Conservation (phyloP, 805 yeast species). For the Lipomyces yamadae region DNA sequence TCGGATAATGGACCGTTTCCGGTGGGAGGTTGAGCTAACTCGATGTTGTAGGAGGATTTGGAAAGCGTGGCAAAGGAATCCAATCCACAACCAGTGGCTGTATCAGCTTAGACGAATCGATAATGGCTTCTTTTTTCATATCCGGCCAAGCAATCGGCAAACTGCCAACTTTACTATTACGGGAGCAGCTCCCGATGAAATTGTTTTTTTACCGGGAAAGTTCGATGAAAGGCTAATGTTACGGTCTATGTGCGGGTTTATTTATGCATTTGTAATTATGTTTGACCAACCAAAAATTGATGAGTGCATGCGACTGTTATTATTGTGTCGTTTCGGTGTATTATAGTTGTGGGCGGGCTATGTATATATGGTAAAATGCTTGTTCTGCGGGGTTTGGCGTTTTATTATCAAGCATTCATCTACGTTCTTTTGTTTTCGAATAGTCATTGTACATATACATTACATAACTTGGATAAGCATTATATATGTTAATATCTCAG, state of each 20-base stretch:
- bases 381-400: no score
- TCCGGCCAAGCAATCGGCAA: not conserved
- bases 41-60: slow-evolving; percentile 23
- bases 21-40: not conserved
- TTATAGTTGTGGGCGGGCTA: no score
- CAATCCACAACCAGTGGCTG: slow-evolving; percentile 20
- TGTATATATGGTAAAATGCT: no score
- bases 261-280: not conserved
- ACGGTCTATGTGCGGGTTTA: not conserved
- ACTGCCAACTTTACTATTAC: not conserved
- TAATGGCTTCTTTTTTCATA: no score
- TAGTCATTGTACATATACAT: no score
- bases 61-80: slow-evolving; percentile 25
- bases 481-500: no score
- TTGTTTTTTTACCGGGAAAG: not conserved
- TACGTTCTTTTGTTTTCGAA: no score
- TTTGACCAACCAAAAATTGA: not conserved
- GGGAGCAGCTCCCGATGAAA: not conserved
- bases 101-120: slow-evolving; percentile 14
- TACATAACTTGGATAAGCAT: no score
- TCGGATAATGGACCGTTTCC: not conserved
- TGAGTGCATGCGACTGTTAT: no score
- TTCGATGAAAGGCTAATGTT: not conserved
- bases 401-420: no score
- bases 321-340: no score